A percentile compares a stretch with the other conserved stretches of the same genome.
Evolutionary conservation across 306 rosid genomes (phyloP).

Genomic region (Medicago lupulina): DNA sequence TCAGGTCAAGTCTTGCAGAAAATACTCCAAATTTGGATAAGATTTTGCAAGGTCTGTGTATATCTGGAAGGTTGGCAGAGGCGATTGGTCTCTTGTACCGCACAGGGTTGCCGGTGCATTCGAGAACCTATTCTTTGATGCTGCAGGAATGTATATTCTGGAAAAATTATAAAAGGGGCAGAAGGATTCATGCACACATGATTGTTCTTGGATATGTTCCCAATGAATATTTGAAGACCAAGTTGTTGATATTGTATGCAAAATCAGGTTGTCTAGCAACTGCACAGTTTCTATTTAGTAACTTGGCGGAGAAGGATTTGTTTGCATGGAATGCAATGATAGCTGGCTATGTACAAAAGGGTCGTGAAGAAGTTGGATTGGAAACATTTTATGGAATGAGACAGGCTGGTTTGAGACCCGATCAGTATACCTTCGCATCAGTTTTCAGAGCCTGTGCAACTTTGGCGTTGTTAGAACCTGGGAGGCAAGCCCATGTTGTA

Average conservation of each 20-base stretch:
- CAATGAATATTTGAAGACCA: slow-evolving; percentile 61
- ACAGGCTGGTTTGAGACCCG: slow-evolving; percentile 67
- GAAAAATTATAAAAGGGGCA: slow-evolving; percentile 64
- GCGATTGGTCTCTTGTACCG: slow-evolving; percentile 65
- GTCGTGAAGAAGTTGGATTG: slow-evolving; percentile 63
- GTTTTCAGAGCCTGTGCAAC: slow-evolving; percentile 75
- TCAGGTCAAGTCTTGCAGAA: slow-evolving; percentile 63
- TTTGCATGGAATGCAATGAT: slow-evolving; percentile 79
- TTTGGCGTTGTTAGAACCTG: slow-evolving; percentile 71
- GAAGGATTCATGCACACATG: slow-evolving; percentile 67
- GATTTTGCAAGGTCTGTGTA: slow-evolving; percentile 57
- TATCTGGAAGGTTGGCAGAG: slow-evolving; percentile 65
- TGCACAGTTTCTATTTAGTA: slow-evolving; percentile 54
- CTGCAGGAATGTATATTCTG: slow-evolving; percentile 80
- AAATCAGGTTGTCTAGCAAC: slow-evolving; percentile 69
- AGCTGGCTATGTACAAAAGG: slow-evolving; percentile 66
- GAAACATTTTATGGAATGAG: slow-evolving; percentile 65
- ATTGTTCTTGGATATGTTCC: slow-evolving; percentile 63
- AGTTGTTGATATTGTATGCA: slow-evolving; percentile 67
- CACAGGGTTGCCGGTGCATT: slow-evolving; percentile 46
- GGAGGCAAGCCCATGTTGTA: slow-evolving; percentile 67
- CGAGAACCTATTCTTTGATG: slow-evolving; percentile 65
- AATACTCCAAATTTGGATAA: slow-evolving; percentile 51
- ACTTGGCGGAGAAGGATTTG: slow-evolving; percentile 52
- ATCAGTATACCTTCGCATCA: slow-evolving; percentile 79